Evolutionary conservation across 345 rosid species (phyloP).

Genomic region (Acer yangbiense): DNA sequence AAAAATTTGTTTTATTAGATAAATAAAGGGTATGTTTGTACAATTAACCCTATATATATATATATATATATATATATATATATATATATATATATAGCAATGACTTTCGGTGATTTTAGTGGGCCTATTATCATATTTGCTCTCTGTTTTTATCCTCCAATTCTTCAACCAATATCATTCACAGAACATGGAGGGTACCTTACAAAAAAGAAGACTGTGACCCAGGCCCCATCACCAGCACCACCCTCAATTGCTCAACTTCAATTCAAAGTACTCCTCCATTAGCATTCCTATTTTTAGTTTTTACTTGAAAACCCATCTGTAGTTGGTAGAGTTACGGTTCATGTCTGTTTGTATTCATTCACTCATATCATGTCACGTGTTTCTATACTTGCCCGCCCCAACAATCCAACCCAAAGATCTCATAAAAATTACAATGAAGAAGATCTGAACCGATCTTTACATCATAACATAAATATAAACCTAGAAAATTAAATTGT

Average conservation of each 20-base stretch:
- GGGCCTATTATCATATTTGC: constrained; percentile 14
- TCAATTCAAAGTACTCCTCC: background rate
- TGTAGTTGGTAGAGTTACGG: background rate
- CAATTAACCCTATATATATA: too few species aligned
- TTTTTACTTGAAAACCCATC: background rate
- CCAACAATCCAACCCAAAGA: too few species aligned
- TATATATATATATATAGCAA: background rate
- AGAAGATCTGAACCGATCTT: too few species aligned
- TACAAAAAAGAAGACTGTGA: background rate
- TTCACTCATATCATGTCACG: too few species aligned
- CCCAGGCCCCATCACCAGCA: background rate
- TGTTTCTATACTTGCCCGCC: too few species aligned
- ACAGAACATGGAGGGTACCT: constrained; percentile 26
- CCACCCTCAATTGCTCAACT: background rate
- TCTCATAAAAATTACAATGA: too few species aligned
- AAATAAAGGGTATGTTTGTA: too few species aligned
- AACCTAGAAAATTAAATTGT: too few species aligned
- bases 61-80: background rate
- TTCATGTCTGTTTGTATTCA: too few species aligned
- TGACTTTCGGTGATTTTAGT: constrained; percentile 21
- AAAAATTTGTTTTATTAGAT: too few species aligned
- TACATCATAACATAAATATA: too few species aligned
- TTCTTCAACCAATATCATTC: constrained; percentile 15
- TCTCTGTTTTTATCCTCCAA: background rate
- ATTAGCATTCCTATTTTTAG: background rate